Conservation (phyloP, 805 yeast genomes). For the Myxozyma geophila region DNA sequence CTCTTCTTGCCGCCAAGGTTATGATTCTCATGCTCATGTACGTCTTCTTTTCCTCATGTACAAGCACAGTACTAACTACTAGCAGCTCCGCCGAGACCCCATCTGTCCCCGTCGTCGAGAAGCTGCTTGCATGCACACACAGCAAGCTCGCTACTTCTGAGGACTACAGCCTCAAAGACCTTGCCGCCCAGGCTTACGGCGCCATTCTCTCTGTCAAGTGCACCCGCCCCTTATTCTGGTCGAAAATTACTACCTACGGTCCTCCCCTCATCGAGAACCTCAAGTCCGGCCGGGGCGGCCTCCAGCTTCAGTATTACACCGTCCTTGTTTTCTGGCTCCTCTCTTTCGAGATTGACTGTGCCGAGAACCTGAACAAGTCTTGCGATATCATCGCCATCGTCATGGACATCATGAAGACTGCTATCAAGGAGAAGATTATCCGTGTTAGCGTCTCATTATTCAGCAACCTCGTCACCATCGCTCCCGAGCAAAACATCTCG, state of each 20-base stretch:
- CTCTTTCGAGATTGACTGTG: constrained; percentile 67
- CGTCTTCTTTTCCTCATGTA: neutral
- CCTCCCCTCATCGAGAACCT: constrained; percentile 58
- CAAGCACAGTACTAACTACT: neutral
- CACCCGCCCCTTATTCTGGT: constrained; percentile 60
- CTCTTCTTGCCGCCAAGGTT: constrained; percentile 60
- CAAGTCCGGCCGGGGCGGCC: constrained; percentile 52
- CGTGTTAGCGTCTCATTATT: constrained; percentile 72
- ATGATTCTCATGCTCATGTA: constrained; percentile 55
- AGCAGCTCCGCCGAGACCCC: constrained; percentile 34
- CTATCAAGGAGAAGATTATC: constrained; percentile 90
- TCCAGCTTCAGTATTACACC: constrained; percentile 83
- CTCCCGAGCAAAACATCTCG: constrained; percentile 56
- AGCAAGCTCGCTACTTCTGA: constrained; percentile 45
- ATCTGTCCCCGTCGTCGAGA: constrained; percentile 47
- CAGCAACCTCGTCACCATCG: constrained; percentile 44
- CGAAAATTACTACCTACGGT: constrained; percentile 49
- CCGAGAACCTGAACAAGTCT: constrained; percentile 52
- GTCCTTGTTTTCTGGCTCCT: constrained; percentile 83
- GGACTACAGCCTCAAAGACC: constrained; percentile 58
- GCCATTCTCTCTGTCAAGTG: constrained; percentile 60
- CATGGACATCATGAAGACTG: constrained; percentile 66
- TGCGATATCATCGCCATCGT: constrained; percentile 57
- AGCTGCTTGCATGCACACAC: constrained; percentile 45
- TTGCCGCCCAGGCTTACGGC: constrained; percentile 67